A percentile compares a stretch with the other conserved stretches of the same genome.
Conservation (phyloP, 2,329 filamentous ascomycete species). For the Fusarium euwallaceae region DNA sequence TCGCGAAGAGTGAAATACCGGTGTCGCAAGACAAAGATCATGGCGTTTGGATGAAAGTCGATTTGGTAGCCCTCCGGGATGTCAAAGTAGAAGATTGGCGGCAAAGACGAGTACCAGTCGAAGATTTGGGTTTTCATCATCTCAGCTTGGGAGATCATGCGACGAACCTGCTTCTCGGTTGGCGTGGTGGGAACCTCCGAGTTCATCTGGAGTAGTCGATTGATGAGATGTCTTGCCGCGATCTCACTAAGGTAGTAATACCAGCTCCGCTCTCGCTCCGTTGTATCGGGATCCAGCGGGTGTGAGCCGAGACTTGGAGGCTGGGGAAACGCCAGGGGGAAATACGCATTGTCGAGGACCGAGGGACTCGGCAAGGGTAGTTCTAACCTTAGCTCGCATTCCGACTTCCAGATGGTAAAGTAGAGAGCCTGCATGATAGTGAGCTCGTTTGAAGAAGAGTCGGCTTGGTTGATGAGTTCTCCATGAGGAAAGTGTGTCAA, state of each 20-base stretch:
- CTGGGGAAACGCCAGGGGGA: background rate
- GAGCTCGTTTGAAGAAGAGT: background rate
- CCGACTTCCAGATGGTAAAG: background rate
- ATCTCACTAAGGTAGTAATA: slow-evolving; percentile 22
- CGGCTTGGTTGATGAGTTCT: background rate
- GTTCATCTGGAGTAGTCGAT: background rate
- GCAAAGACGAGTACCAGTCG: background rate
- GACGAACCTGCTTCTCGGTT: background rate
- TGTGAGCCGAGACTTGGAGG: background rate
- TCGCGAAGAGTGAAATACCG: slow-evolving; percentile 6
- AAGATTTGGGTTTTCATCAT: background rate
- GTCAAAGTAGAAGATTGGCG: background rate
- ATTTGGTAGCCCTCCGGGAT: background rate
- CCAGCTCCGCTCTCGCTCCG: background rate
- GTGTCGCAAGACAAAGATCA: background rate
- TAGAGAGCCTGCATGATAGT: background rate
- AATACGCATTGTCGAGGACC: background rate
- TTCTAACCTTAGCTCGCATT: background rate
- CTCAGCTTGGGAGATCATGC: background rate
- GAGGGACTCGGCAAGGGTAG: background rate
- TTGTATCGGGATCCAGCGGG: background rate
- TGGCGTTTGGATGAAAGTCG: background rate
- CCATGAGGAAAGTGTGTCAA: background rate
- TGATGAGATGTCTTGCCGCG: slow-evolving; percentile 20
- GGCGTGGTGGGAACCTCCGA: background rate